These are phyloP conservation scores for Calonectria pseudoreteaudii DNA, from an alignment of 2,329 filamentous ascomycete species.

Conservation along the genomic window DNA sequence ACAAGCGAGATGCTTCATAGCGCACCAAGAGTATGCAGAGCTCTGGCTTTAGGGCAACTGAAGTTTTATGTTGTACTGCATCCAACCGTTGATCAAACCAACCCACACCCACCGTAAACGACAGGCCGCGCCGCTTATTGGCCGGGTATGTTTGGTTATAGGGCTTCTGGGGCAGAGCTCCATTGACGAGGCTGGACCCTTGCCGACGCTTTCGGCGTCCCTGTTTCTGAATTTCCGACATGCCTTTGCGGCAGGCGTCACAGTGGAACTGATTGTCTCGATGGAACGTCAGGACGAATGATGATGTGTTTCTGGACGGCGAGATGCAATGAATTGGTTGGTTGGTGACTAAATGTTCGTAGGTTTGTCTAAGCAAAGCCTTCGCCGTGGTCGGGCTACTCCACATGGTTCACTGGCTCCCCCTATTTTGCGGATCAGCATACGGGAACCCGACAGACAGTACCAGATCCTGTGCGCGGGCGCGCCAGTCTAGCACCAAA, in stretches of 20 bases:
- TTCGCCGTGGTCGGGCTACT: conserved; percentile 33
- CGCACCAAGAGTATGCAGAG: neutral
- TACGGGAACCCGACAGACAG: conserved; percentile 7
- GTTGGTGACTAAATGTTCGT: conserved; percentile 13
- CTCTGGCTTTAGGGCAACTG: neutral
- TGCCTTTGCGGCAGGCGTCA: conserved; percentile 9
- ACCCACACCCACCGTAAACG: neutral
- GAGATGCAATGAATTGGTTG: conserved; percentile 16
- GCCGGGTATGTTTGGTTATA: conserved; percentile 23
- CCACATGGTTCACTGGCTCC: conserved; percentile 26
- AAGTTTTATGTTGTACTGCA: neutral
- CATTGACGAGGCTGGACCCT: conserved; percentile 2
- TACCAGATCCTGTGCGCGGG: neutral
- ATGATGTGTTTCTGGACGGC: conserved; percentile 12
- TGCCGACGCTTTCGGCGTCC: neutral
- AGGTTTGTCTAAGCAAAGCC: conserved; percentile 31
- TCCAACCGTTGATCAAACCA: neutral
- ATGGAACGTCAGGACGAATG: conserved; percentile 17
- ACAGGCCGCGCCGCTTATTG: conserved; percentile 13
- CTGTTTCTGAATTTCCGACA: conserved; percentile 25
- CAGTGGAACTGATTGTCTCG: conserved; percentile 8
- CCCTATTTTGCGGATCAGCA: conserved; percentile 35
- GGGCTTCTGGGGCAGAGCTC: conserved; percentile 10
- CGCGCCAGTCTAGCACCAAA: conserved; percentile 2
- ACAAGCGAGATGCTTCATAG: neutral